Base-by-base conservation (phyloP, 116 monocot genomes). In the Posidonia oceanica region DNA sequence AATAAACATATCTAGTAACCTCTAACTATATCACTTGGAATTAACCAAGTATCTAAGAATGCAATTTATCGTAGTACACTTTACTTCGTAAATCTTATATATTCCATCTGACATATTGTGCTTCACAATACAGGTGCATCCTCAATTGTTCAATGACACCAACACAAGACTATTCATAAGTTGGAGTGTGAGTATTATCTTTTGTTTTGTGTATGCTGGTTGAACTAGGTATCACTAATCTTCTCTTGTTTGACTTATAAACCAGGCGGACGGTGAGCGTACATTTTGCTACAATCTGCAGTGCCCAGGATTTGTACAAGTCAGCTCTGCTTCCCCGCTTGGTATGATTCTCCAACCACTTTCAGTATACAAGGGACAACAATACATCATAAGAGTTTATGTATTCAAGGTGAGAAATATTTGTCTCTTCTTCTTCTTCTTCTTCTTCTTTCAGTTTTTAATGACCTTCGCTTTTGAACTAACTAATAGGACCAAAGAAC, bases 141-240 rank as follows among this genome's bases (percentile, higher is more conserved):
- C 65, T 7, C 6, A 7, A 17, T 14, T 65, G 36, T 65, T 65
- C 39, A 18, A 18, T 14, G 65, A 65, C 17, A 65, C 39, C 13
- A 65, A 65, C 13, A 65, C 65, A n/a, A 65, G 65, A 14, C 65
- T 39, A 39, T 65, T 65, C n/a, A 42, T 38, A 65, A 23, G 23
- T 4, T 65, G 39, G 40, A 39, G 40, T 38, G 65, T 65, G 14
- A 65, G 65, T 65, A 23, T 41, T 61, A 61, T 61, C 20, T 61
- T 11, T 29, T 3, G 36, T 17, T 17, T 18, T 57, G 18, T 18
- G 7, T 57, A 2, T 57, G 56, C 18, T 16, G 15, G 18, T 57
- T 57, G 2, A 16, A 57, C 56, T 57, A 57, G 29, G 15, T 16
- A 57, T 15, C 18, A 57, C 18, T 57, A 17, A 57, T 5, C 18